Conservation (phyloP, 2,329 filamentous ascomycete species). For the Beauveria medogensis region DNA sequence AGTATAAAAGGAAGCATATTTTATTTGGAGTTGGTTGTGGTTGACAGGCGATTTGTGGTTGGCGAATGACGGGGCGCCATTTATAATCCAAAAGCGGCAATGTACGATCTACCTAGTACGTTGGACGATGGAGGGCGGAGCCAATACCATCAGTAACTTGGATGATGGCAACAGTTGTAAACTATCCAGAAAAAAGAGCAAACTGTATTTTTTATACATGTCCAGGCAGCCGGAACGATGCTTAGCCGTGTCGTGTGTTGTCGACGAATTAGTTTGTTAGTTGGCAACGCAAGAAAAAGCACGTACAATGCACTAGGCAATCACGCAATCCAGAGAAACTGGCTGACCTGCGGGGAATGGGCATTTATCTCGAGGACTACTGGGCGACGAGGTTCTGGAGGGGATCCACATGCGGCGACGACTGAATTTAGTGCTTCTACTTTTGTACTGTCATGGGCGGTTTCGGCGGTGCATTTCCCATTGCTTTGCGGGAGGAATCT, state of each 20-base stretch:
- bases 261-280: background rate
- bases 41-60: background rate
- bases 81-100: constrained; percentile 16
- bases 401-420: background rate
- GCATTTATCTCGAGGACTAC: constrained; percentile 9
- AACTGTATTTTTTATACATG: too few relatives aligned
- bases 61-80: constrained; percentile 11
- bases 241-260: background rate
- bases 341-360: constrained; percentile 19
- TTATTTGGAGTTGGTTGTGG: background rate
- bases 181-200: background rate
- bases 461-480: too few relatives aligned
- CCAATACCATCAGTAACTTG: background rate
- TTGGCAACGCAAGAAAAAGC: background rate
- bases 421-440: too few relatives aligned
- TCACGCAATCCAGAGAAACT: constrained; percentile 26
- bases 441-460: too few relatives aligned
- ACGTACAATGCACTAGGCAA: constrained; percentile 22
- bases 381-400: background rate
- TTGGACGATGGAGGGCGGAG: background rate
- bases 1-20: too few relatives aligned
- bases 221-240: background rate
- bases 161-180: background rate
- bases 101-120: background rate
- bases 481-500: too few relatives aligned